Percentiles rank a stretch among this genome's conserved stretches.
phyloP scores from a whole-genome alignment of 1,284 basidiomycete genomes.

The Schizophyllum amplum region DNA sequence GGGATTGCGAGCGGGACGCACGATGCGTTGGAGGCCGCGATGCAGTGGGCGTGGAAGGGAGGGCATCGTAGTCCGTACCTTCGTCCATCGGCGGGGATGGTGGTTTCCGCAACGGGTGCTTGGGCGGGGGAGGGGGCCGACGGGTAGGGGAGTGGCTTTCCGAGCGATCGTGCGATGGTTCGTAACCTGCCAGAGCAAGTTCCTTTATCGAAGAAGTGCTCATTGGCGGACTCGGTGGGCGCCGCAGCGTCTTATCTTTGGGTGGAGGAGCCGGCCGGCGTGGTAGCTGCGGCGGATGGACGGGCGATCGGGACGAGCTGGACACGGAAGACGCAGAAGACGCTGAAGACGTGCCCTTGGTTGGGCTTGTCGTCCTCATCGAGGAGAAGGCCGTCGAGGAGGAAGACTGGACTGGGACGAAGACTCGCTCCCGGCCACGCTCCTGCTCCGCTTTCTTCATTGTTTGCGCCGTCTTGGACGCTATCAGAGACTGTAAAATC shows the following conservation, averaged over 20 bases:
- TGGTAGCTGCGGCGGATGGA: neutral
- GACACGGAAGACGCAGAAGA: neutral
- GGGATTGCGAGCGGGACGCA: neutral
- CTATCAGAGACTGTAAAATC: constrained; percentile 64
- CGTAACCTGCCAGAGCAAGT: neutral
- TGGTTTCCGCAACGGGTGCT: neutral
- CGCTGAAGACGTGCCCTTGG: neutral
- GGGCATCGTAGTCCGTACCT: neutral
- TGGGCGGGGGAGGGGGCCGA: neutral
- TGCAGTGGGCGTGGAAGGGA: neutral
- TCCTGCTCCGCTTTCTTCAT: constrained; percentile 64
- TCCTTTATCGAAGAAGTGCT: neutral
- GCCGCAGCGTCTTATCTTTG: neutral
- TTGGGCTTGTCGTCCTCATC: neutral
- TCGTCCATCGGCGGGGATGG: neutral
- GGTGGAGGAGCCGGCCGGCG: neutral
- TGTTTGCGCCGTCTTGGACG: constrained; percentile 57
- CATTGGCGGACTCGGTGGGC: neutral
- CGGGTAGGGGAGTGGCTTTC: neutral
- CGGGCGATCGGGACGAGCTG: neutral
- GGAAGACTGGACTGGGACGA: neutral
- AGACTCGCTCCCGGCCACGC: constrained; percentile 22
- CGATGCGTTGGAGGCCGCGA: neutral
- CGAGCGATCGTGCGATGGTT: neutral
- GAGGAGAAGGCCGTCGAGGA: neutral